phyloP scores from a whole-genome alignment of 768 basidiomycete species.

The Tricholoma sp. region DNA sequence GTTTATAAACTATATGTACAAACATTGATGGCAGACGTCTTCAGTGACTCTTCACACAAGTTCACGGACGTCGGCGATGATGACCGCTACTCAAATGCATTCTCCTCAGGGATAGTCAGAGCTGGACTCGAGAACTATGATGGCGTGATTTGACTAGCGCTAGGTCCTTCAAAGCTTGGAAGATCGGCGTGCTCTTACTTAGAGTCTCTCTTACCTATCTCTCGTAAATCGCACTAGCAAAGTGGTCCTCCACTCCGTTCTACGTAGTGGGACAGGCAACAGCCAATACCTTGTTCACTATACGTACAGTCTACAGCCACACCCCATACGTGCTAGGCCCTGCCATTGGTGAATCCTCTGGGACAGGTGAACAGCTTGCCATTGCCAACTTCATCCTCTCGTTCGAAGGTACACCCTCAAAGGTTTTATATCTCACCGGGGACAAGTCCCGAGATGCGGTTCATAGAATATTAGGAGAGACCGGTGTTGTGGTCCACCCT shows the following conservation, averaged over 20 bases:
- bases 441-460: slow-evolving; percentile 82
- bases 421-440: slow-evolving; percentile 73
- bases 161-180: slow-evolving; percentile 73
- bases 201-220: slow-evolving; percentile 7
- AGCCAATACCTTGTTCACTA: slow-evolving; percentile 36
- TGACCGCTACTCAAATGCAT: slow-evolving; percentile 58
- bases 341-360: slow-evolving; percentile 46
- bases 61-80: too few relatives aligned
- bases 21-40: slow-evolving; percentile 28
- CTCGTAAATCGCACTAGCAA: slow-evolving; percentile 15
- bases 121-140: slow-evolving; percentile 30
- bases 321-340: slow-evolving; percentile 20
- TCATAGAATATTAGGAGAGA: slow-evolving; percentile 40
- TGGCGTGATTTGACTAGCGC: slow-evolving; percentile 80
- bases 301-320: slow-evolving; percentile 22
- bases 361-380: slow-evolving; percentile 66
- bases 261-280: slow-evolving; percentile 77
- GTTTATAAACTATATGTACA: too few relatives aligned
- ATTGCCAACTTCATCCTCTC: slow-evolving; percentile 59
- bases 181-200: slow-evolving; percentile 23
- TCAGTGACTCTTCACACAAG: too few relatives aligned
- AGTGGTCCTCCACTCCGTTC: slow-evolving; percentile 62
- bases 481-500: slow-evolving; percentile 38
- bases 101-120: slow-evolving; percentile 35
- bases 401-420: slow-evolving; percentile 22